These are phyloP conservation scores for Daldinia decipiens DNA, from an alignment of 495 filamentous ascomycete species.

Conservation along the genomic window DNA sequence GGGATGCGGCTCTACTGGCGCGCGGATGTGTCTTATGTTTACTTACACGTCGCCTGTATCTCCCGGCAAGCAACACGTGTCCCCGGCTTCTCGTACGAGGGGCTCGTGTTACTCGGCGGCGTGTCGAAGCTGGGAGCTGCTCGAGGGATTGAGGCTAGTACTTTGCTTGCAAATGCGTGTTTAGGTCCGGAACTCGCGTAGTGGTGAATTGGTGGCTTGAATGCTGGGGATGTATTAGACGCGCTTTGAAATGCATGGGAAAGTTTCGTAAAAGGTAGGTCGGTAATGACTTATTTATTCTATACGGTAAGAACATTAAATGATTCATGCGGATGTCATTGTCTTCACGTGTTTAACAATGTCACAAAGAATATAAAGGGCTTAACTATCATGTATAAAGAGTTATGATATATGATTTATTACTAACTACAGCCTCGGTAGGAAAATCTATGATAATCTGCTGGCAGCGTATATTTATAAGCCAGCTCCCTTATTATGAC, in stretches of 20 bases:
- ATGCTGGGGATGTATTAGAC: background rate
- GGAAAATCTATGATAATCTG: no score
- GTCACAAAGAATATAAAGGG: background rate
- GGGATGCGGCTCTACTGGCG: conserved; percentile 32
- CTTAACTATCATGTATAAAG: background rate
- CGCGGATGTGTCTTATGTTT: conserved; percentile 21
- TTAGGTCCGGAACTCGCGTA: background rate
- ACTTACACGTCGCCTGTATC: conserved; percentile 22
- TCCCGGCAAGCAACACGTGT: background rate
- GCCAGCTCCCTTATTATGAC: no score
- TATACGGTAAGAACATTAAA: background rate
- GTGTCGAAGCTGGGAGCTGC: background rate
- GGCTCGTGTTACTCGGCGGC: background rate
- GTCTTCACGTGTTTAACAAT: background rate
- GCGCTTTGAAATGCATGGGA: background rate
- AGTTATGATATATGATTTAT: conserved; percentile 3
- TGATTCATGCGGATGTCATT: background rate
- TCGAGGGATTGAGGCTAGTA: no score
- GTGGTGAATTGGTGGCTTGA: background rate
- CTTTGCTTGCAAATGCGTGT: background rate
- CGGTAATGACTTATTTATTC: no score
- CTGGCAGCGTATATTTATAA: no score
- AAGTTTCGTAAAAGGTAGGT: background rate
- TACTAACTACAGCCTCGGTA: background rate
- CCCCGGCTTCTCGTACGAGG: background rate